These are phyloP conservation scores for Cytospora chrysosperma DNA, from an alignment of 2,329 filamentous ascomycete genomes.

Conservation along the genomic window DNA sequence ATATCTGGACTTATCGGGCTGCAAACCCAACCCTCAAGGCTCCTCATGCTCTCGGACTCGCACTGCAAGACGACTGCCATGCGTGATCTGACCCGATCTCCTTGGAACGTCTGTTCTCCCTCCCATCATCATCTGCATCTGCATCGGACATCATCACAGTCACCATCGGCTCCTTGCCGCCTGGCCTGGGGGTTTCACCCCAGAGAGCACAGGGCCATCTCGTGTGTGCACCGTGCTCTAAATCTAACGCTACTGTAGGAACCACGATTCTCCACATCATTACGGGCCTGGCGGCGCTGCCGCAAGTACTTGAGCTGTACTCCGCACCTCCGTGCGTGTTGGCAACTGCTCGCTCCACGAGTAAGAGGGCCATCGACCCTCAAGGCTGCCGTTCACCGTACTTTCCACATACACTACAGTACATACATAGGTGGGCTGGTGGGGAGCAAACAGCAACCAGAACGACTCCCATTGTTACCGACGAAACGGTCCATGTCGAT, in stretches of 20 bases:
- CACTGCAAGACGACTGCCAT: conserved; percentile 1
- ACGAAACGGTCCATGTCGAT: background rate
- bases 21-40: conserved; percentile 4
- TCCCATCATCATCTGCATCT: background rate
- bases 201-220: background rate
- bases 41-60: conserved; percentile 13
- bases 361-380: background rate
- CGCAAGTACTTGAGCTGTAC: conserved; percentile 15
- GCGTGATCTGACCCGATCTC: conserved; percentile 1
- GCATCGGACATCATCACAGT: background rate
- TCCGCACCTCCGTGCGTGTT: background rate
- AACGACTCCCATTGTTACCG: background rate
- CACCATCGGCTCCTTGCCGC: background rate
- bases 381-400: conserved; percentile 10
- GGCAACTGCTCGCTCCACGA: background rate
- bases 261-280: conserved; percentile 12
- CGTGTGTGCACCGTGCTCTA: conserved; percentile 14
- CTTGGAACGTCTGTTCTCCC: background rate
- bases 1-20: background rate
- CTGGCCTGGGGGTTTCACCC: background rate
- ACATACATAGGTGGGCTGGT: no score
- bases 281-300: conserved; percentile 17
- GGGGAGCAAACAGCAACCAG: no score
- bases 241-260: conserved; percentile 12
- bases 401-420: no score